These are phyloP conservation scores for Penicillium corylophilum DNA, from an alignment of 2,329 filamentous ascomycete genomes.

Conservation along the genomic window DNA sequence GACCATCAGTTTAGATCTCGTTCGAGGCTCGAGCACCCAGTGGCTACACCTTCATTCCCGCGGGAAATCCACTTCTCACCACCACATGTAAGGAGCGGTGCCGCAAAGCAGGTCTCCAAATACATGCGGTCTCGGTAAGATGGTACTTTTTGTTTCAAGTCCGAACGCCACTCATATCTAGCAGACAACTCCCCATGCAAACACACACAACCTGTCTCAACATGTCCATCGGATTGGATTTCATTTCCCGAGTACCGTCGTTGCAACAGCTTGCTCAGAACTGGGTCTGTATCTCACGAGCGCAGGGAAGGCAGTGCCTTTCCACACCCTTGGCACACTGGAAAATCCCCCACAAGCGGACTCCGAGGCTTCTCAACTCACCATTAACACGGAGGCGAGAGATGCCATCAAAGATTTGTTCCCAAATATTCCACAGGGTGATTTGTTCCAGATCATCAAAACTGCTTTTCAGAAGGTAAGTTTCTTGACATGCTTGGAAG, in stretches of 20 bases:
- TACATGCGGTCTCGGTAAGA: slow-evolving; percentile 62
- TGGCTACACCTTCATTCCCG: slow-evolving; percentile 62
- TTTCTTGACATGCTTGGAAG: slow-evolving; percentile 4
- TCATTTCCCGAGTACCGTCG: slow-evolving; percentile 61
- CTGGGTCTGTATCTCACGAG: slow-evolving; percentile 47
- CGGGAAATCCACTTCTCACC: slow-evolving; percentile 60
- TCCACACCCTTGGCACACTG: slow-evolving; percentile 30
- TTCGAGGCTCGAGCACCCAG: slow-evolving; percentile 55
- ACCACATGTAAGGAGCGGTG: slow-evolving; percentile 61
- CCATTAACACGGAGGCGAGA: slow-evolving; percentile 57
- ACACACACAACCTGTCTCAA: slow-evolving; percentile 55
- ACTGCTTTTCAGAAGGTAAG: slow-evolving; percentile 60
- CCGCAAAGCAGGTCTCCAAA: slow-evolving; percentile 52
- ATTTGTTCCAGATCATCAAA: slow-evolving; percentile 58
- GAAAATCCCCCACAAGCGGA: slow-evolving; percentile 24
- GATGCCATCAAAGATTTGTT: slow-evolving; percentile 62
- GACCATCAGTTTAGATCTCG: slow-evolving; percentile 49
- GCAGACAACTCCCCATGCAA: slow-evolving; percentile 51
- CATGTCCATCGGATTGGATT: slow-evolving; percentile 63
- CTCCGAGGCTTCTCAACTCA: slow-evolving; percentile 42
- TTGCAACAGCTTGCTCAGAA: slow-evolving; percentile 56
- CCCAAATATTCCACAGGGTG: slow-evolving; percentile 60
- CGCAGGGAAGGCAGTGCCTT: slow-evolving; percentile 48
- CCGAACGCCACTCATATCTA: slow-evolving; percentile 17
- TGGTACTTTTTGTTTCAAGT: slow-evolving; percentile 3